Evolutionary conservation across 805 yeast species (phyloP), one percentile per base, ranked within the genome.

Genomic region (Yamadazyma insecticola): DNA sequence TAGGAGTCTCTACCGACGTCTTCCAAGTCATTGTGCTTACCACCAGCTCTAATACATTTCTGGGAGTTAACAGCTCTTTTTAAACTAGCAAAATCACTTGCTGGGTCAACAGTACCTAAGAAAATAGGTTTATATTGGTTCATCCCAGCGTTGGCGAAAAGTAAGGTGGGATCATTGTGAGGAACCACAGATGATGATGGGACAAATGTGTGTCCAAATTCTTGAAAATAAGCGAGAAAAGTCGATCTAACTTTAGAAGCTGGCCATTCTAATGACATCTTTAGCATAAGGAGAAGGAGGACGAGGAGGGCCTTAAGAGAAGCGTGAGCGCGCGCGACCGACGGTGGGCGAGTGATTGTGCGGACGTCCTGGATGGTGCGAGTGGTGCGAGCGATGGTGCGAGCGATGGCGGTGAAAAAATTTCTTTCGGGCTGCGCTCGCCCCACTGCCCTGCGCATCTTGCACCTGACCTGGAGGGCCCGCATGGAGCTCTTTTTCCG

Each of bases 101-200:
- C 69, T 19, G 99, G 99, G 48, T 92, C 97, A 28, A 88, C 97
- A 7, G 97, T 89, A 33, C 99, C 99, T 52, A 89, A 70, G 59
- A 92, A 92, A 47, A 92, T 92, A 10, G 98, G 96, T 63, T 92
- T 92, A 64, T 89, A 92, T 69, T 92, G 99, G 67, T 92, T 92
- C 99, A 92, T 92, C 63, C 97, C 98, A 37, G 99, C 99, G 57
- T 92, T 92, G 54, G 98, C 95, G 55, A 92, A 92, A 41, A 92
- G 69, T 40, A 92, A 72, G 16, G 97, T 90, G 31, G 99, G 98
- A 57, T 92, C 99, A 65, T 92, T 97, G 57, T 82, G 95, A 32
- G 99, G 99, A 39, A 92, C 81, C 17, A 90, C 97, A 0, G 96
- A 85, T 2, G 97, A 88, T 0, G 95, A 83, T 14, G 96, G 87